Evolutionary conservation across 441 rosid genomes (phyloP).

Genomic region (Syzygium syzygioides): DNA sequence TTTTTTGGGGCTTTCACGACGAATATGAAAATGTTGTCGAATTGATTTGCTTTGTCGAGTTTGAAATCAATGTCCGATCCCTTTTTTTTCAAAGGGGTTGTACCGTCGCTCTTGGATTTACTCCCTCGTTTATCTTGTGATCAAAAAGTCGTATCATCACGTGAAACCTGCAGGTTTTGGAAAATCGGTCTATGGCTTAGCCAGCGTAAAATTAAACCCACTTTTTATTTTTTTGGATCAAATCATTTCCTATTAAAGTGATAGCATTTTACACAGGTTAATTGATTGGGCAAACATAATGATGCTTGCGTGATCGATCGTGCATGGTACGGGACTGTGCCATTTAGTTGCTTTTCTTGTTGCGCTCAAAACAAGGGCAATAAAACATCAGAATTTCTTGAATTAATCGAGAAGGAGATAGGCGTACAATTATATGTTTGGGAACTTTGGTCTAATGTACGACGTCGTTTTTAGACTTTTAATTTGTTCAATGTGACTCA

Average conservation of each 20-base stretch:
- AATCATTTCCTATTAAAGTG: not conserved
- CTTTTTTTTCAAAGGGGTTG: not conserved
- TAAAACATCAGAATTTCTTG: no score
- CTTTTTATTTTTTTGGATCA: no score
- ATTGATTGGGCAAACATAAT: no score
- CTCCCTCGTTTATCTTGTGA: not conserved
- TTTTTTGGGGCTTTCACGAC: not conserved
- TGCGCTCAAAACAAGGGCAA: not conserved
- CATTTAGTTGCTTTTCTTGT: not conserved
- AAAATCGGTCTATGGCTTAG: not conserved
- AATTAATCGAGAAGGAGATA: not conserved
- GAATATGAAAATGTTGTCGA: not conserved
- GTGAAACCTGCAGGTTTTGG: rapidly evolving
- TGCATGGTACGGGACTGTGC: no score
- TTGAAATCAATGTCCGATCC: not conserved
- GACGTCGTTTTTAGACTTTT: rapidly evolving
- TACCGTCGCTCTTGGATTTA: not conserved
- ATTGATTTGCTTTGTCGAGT: not conserved
- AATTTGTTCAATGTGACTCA: not conserved
- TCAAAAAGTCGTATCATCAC: rapidly evolving
- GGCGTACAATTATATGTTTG: no score
- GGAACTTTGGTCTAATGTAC: not conserved
- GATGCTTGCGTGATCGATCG: no score
- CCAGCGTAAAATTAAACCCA: no score
- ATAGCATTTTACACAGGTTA: not conserved